Evolutionary conservation across 805 yeast species (phyloP), one percentile per base, ranked within the genome.

Genomic region (Candida germanica): DNA sequence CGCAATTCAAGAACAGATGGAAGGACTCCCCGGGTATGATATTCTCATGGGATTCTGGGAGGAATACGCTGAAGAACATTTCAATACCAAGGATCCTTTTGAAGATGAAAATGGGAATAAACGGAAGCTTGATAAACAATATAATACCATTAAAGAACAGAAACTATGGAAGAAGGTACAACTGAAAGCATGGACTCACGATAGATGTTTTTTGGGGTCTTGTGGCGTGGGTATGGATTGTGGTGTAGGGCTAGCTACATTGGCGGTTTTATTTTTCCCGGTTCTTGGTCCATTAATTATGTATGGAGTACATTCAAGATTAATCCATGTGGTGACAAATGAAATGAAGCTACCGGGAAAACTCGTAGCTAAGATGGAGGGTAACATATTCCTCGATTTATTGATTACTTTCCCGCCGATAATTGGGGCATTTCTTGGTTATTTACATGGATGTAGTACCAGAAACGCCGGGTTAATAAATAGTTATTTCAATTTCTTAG

Each of bases 361-460:
- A 16, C 51, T 83, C 11, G 69, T 76, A 33, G 79, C 86, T 4
- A 79, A 84, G 50, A 69, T 91, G 77, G 79, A 85, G 39, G 82
- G 82, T 11, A 85, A 89, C 51, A 84, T 88, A 26, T 51, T 76
- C 9, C 56, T 87, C 39, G 97, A 91, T 56, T 66, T 89, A 20
- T 47, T 84, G 26, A 77, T 89, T 25, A 72, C 89, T 2, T 64
- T 91, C 22, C 81, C 91, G 0, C 98, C 98, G 0, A 47, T 88
- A 3, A 56, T 91, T 22, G 98, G 98, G 1, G 68, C 80, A 2
- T 60, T 88, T 24, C 73, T 88, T 36, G 64, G 85, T 9, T 89
- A 95, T 91, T 41, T 89, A 56, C 77, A 87, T 52, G 85, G 80
- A 2, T 85, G 96, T 53, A 85, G 95, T 6, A 86, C 96, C 0